phyloP scores from a whole-genome alignment of 2,329 filamentous ascomycete genomes.

The Hirsutella rhossiliensis region DNA sequence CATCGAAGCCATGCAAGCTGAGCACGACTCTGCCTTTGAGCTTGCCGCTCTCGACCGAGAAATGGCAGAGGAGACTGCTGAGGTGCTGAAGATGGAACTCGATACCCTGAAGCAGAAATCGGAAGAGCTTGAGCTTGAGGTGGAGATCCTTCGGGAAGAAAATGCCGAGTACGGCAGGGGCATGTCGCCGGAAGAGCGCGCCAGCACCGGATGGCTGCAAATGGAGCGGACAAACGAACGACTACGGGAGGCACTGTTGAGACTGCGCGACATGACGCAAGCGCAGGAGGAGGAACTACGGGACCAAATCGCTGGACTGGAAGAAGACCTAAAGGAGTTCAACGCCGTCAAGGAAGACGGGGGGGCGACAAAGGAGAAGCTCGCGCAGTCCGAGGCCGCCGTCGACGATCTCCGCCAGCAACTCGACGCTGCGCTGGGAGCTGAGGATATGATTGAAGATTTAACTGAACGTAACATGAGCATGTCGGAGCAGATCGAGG shows the following conservation, averaged over 20 bases:
- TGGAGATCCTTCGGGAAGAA: constrained; percentile 78
- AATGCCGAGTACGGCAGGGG: constrained; percentile 74
- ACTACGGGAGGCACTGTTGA: constrained; percentile 71
- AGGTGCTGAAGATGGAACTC: constrained; percentile 68
- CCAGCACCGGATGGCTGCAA: constrained; percentile 79
- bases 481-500: constrained; percentile 71
- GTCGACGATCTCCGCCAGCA: constrained; percentile 84
- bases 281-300: constrained; percentile 72
- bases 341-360: constrained; percentile 56
- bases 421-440: constrained; percentile 75
- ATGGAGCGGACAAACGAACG: constrained; percentile 86
- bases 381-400: constrained; percentile 59
- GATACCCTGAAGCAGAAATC: constrained; percentile 62
- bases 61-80: constrained; percentile 90
- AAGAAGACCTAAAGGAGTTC: constrained; percentile 61
- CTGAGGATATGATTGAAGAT: constrained; percentile 90
- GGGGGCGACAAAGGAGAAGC: constrained; percentile 57
- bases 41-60: constrained; percentile 82
- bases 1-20: constrained; percentile 63
- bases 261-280: constrained; percentile 76
- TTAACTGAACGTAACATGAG: constrained; percentile 78
- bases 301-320: constrained; percentile 60
- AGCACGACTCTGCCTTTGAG: constrained; percentile 77
- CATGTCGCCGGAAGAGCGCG: constrained; percentile 78
- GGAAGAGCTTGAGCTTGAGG: constrained; percentile 79